Percentiles rank a stretch among this genome's conserved stretches.
Conservation (phyloP, 2,329 filamentous ascomycete genomes). For the Aplosporella prunicola region DNA sequence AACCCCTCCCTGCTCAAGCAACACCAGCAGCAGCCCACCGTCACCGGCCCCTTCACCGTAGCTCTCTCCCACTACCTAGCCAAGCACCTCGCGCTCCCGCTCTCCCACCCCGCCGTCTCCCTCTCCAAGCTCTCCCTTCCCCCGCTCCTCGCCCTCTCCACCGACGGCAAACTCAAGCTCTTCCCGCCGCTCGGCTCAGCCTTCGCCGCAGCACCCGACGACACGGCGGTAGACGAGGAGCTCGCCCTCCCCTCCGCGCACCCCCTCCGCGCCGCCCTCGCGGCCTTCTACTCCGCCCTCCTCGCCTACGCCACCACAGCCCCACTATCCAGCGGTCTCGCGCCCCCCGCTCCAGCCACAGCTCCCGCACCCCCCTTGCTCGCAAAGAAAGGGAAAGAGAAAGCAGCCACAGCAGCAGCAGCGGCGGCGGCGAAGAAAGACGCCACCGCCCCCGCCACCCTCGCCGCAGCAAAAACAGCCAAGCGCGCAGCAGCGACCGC, state of each 20-base stretch:
- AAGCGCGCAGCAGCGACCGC: background rate
- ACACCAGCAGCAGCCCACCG: constrained; percentile 16
- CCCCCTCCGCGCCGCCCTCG: constrained; percentile 1
- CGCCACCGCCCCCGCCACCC: no score
- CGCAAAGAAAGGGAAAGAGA: background rate
- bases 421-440: background rate
- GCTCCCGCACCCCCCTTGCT: no score
- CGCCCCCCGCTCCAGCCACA: no score
- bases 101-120: constrained; percentile 30
- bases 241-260: no score
- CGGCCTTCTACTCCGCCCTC: background rate
- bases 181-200: constrained; percentile 20
- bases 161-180: constrained; percentile 33
- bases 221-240: background rate
- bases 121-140: constrained; percentile 33
- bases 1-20: constrained; percentile 14
- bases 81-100: constrained; percentile 32
- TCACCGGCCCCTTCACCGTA: constrained; percentile 27
- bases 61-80: constrained; percentile 31
- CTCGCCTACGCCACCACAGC: constrained; percentile 1
- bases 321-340: no score
- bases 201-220: background rate
- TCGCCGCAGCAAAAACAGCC: no score
- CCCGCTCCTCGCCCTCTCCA: constrained; percentile 21
- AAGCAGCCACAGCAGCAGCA: background rate